Evolutionary conservation across 2,329 filamentous ascomycete genomes (phyloP).

Genomic region (Colletotrichum euphorbiae): DNA sequence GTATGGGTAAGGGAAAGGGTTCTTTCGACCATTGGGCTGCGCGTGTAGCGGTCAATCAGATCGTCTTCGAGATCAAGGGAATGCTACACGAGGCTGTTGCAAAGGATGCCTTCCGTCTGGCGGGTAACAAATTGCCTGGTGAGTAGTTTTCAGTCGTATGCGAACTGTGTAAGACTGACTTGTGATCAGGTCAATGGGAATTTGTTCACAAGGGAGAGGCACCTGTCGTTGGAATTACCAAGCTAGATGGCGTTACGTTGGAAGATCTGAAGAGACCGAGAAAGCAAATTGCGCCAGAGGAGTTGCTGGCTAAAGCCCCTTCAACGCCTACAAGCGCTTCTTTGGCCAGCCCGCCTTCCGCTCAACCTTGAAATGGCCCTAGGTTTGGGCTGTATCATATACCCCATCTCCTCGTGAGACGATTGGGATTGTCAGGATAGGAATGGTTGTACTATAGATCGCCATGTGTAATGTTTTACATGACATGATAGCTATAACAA

Average conservation of each 20-base stretch:
- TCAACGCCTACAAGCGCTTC: conserved; percentile 49
- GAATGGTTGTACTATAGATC: conserved; percentile 37
- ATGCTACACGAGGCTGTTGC: conserved; percentile 95
- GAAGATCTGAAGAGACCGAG: conserved; percentile 86
- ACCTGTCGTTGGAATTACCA: conserved; percentile 91
- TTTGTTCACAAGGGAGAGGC: conserved; percentile 94
- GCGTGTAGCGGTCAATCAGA: conserved; percentile 88
- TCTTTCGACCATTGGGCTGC: conserved; percentile 97
- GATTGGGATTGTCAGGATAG: conserved; percentile 1
- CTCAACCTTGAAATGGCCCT: conserved; percentile 34
- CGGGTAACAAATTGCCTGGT: conserved; percentile 95
- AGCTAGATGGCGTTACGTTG: conserved; percentile 85
- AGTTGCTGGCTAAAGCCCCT: conserved; percentile 50
- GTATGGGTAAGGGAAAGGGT: conserved; percentile 99
- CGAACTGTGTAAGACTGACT: conserved; percentile 41
- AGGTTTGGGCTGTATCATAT: conserved; percentile 26
- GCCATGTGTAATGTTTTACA: neutral
- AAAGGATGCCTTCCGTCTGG: conserved; percentile 91
- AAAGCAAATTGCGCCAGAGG: conserved; percentile 67
- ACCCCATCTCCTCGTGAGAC: neutral
- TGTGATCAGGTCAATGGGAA: conserved; percentile 77
- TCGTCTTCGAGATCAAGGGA: conserved; percentile 93
- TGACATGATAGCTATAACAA: conserved; percentile 17
- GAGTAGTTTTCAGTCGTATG: conserved; percentile 48
- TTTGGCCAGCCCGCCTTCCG: conserved; percentile 50